Conservation (phyloP, 768 basidiomycete genomes). For the Tricholoma matsutake region DNA sequence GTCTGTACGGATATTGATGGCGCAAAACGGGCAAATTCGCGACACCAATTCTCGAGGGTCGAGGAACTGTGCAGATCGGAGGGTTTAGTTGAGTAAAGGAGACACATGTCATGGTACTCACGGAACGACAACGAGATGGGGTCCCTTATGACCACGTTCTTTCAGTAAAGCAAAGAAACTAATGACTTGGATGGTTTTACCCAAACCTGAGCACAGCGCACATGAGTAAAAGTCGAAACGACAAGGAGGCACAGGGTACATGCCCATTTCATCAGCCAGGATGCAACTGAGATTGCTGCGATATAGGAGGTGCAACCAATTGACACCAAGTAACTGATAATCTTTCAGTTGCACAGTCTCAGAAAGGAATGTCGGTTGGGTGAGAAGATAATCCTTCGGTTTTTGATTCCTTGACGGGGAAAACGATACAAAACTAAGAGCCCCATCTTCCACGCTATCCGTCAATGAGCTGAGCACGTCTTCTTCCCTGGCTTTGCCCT, state of each 20-base stretch:
- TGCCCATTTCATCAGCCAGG: slow-evolving; percentile 99
- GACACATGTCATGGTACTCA: slow-evolving; percentile 40
- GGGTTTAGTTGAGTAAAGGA: background rate
- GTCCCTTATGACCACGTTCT: slow-evolving; percentile 73
- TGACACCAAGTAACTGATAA: slow-evolving; percentile 96
- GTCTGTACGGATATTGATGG: slow-evolving; percentile 83
- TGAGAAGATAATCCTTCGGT: slow-evolving; percentile 63
- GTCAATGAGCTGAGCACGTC: slow-evolving; percentile 11
- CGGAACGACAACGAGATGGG: slow-evolving; percentile 95
- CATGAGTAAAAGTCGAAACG: slow-evolving; percentile 8
- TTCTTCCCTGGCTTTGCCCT: slow-evolving; percentile 40
- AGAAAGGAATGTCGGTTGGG: slow-evolving; percentile 69
- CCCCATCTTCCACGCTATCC: slow-evolving; percentile 55
- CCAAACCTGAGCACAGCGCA: slow-evolving; percentile 62
- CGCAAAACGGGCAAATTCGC: slow-evolving; percentile 91
- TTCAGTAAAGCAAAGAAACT: slow-evolving; percentile 91
- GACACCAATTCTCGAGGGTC: slow-evolving; percentile 97
- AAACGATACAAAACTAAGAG: slow-evolving; percentile 53
- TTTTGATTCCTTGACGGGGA: slow-evolving; percentile 37
- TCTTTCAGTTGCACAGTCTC: slow-evolving; percentile 82
- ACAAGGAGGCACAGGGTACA: slow-evolving; percentile 23
- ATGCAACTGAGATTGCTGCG: slow-evolving; percentile 84
- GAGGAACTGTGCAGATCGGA: slow-evolving; percentile 61
- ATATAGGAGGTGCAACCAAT: slow-evolving; percentile 92
- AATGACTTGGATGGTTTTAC: slow-evolving; percentile 99